Evolutionary conservation across 2,329 filamentous ascomycete species (phyloP).

Genomic region (Colletotrichum spinosum): DNA sequence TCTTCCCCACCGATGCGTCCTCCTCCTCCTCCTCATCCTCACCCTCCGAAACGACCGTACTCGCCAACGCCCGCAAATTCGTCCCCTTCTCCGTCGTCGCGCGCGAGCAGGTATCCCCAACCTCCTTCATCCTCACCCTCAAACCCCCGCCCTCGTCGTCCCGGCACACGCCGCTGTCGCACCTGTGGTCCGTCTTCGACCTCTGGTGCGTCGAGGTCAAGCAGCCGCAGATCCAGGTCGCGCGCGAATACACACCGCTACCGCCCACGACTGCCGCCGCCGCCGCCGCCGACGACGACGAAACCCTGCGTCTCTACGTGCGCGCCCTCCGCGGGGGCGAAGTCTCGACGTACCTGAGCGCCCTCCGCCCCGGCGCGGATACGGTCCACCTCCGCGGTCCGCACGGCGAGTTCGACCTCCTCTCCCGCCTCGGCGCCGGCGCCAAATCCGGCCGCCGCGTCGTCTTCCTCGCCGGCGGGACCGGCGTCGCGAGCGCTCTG

Average conservation of each 20-base stretch:
- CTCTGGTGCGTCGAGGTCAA: constrained; percentile 94
- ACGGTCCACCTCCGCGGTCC: constrained; percentile 84
- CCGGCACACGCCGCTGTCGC: constrained; percentile 45
- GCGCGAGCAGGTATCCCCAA: constrained; percentile 72
- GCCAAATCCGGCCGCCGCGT: constrained; percentile 57
- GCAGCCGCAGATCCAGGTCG: constrained; percentile 93
- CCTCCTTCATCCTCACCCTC: constrained; percentile 77
- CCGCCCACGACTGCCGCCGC: constrained; percentile 62
- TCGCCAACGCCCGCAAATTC: constrained; percentile 70
- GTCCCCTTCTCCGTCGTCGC: constrained; percentile 73
- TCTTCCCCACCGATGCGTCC: constrained; percentile 24
- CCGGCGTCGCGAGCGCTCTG: constrained; percentile 89
- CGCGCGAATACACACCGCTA: constrained; percentile 89
- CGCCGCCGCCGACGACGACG: constrained; percentile 44
- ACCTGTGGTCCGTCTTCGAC: constrained; percentile 58
- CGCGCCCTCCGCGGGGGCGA: constrained; percentile 84
- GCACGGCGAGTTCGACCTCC: constrained; percentile 72
- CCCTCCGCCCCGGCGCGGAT: constrained; percentile 65
- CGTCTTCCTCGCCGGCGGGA: constrained; percentile 91
- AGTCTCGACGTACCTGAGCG: constrained; percentile 84
- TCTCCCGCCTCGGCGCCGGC: constrained; percentile 45
- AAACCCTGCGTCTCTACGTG: constrained; percentile 77
- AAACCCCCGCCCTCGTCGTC: constrained; percentile 50
- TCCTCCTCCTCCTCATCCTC: constrained; percentile 25
- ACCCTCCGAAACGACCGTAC: constrained; percentile 38